These are phyloP conservation scores for Thelonectria olida DNA, from an alignment of 2,329 filamentous ascomycete genomes.

Conservation along the genomic window DNA sequence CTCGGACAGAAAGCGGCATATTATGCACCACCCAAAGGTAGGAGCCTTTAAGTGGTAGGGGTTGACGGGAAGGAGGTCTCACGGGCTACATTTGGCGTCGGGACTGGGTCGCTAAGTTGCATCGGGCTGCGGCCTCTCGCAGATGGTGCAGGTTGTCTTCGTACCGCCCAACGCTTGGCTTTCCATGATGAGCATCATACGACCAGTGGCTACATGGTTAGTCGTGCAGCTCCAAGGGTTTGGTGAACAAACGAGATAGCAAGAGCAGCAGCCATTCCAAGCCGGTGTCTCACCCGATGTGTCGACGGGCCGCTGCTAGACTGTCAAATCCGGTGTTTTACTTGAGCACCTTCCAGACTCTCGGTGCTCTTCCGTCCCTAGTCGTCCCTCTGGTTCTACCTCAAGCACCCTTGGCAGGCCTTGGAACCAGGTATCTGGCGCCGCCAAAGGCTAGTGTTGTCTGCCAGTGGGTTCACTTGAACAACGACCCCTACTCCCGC, in stretches of 20 bases:
- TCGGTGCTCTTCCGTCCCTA: slow-evolving; percentile 16
- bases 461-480: slow-evolving; percentile 22
- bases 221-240: background rate
- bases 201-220: slow-evolving; percentile 25
- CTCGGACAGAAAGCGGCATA: slow-evolving; percentile 28
- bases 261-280: background rate
- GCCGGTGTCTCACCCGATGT: slow-evolving; percentile 8
- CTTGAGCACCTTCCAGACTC: slow-evolving; percentile 3
- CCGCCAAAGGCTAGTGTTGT: slow-evolving; percentile 25
- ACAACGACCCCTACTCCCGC: slow-evolving; percentile 27
- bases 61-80: slow-evolving; percentile 31
- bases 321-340: slow-evolving; percentile 14
- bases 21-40: slow-evolving; percentile 34
- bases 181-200: slow-evolving; percentile 33
- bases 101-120: slow-evolving; percentile 39
- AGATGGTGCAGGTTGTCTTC: slow-evolving; percentile 34
- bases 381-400: slow-evolving; percentile 9
- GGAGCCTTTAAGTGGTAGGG: slow-evolving; percentile 35
- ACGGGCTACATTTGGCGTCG: slow-evolving; percentile 36
- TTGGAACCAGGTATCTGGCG: slow-evolving; percentile 27
- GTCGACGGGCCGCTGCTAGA: slow-evolving; percentile 28
- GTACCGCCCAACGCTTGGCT: slow-evolving; percentile 25
- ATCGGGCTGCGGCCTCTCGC: slow-evolving; percentile 36
- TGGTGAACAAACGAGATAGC: slow-evolving; percentile 1
- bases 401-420: slow-evolving; percentile 15